Base-by-base conservation (phyloP, 1,284 basidiomycete genomes). In the Fomitopsis palustris region DNA sequence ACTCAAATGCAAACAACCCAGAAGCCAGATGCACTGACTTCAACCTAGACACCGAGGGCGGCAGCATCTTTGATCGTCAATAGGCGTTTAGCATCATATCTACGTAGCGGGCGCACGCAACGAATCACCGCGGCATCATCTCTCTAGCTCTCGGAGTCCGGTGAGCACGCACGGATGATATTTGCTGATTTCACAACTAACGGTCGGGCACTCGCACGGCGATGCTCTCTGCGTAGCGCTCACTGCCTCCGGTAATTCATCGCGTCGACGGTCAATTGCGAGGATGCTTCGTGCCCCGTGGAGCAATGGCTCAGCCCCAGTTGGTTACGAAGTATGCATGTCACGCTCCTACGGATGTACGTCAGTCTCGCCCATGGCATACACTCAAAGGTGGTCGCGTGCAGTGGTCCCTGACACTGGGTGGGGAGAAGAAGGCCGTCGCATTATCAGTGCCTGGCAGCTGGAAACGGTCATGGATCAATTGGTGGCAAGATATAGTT, bases 221-320 rank as follows among this genome's bases (percentile, higher is more conserved):
- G 21, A 27, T 29, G 23, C 6, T 25, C 12, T 8, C 45, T 17
- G 45, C 45, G 45, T 37, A 37, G 12, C 35, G 35, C 35, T 10
- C 35, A 43, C 29, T 19, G 31, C 8, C 33, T 10, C 33, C 33
- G 49, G 49, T 52, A 19, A 52, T 35, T 52, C 31, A 31, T 52
- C 49, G 49, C 31, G 16, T 35, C n/a, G 49, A 35, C 49, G 49
- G 49, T 52, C 49, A 52, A 52, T 37, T 52, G 19, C 49, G 49
- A 52, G n/a, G 23, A 17, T n/a, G 12, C 31, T 47, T 16, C 35
- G 41, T 21, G 19, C 41, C 25, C 31, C 8, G 12, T 52, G 7
- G 31, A 33, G 49, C 49, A 52, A 52, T 52, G 7, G 49, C 7
- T 33, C 49, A n/a, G n/a, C 19, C 31, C 31, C 31, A 6, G 49